Evolutionary conservation across 257 asterid genomes (phyloP), one percentile per base, ranked within the genome.

Genomic region (Oldenlandia corymbosa): DNA sequence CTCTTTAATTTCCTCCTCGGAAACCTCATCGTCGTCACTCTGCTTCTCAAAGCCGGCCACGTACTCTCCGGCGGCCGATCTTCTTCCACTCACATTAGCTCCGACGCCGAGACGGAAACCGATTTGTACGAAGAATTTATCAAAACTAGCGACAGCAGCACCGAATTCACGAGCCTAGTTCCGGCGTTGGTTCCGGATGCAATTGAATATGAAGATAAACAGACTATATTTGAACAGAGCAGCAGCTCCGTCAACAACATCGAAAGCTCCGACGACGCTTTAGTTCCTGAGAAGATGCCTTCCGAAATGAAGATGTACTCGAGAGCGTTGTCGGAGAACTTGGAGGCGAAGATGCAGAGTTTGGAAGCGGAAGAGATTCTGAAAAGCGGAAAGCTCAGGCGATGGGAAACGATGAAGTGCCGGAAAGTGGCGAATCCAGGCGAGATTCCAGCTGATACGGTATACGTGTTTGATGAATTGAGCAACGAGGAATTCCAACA

Each of bases 401-500:
- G 88, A 64, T 79, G 83, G 77, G 85, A 71, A 72, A 76, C 86
- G 30, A 80, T 73, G 73, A 69, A 48, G 62, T 69, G 55, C 72
- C 67, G 73, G 75, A 66, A 71, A 49, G 73, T 67, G 1, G 50
- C 37, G 37, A 59, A 77, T 55, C 75, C 79, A 18, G 85, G 75
- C 47, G 68, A 70, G 64, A 56, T 53, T 47, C 62, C 65, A 28
- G 79, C 60, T 68, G 73, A 75, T 31, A 65, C 68, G 20, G 76
- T 17, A 48, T 77, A 68, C 68, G 39, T 69, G 55, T 82, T 78
- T 70, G 88, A 81, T 52, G 69, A 77, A 42, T 23, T 90, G 83
- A 90, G 90, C 61, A 82, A 80, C 71, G 93, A 90, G 77, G 97
- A 88, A 75, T 90, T 90, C 71, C 86, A 84, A 62, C 71, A 73